These are phyloP conservation scores for Sporothrix pseudoabietina DNA, from an alignment of 2,329 filamentous ascomycete genomes.

Conservation along the genomic window DNA sequence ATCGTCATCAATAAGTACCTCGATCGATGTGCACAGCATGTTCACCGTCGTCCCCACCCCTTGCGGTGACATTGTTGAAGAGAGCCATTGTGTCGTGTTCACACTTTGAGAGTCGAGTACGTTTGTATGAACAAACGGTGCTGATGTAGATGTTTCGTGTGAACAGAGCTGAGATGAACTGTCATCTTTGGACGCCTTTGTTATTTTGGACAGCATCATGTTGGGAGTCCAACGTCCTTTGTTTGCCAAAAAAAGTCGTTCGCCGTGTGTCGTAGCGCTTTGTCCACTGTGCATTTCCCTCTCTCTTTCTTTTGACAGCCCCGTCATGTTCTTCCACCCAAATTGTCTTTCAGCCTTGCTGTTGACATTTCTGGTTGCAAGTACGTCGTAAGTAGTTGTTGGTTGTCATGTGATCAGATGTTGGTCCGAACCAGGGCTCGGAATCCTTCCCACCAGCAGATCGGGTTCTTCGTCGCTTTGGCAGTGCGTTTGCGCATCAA, in stretches of 20 bases:
- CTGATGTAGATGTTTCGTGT: too few relatives aligned
- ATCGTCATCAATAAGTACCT: background rate
- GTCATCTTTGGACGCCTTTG: too few relatives aligned
- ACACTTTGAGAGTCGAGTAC: too few relatives aligned
- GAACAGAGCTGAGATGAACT: too few relatives aligned
- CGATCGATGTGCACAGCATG: background rate
- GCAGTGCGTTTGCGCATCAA: background rate
- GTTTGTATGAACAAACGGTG: too few relatives aligned
- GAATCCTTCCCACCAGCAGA: background rate
- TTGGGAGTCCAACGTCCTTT: background rate
- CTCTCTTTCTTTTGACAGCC: background rate
- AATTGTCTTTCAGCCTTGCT: background rate
- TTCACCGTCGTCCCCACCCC: background rate
- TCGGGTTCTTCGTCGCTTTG: background rate
- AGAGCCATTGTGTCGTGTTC: too few relatives aligned
- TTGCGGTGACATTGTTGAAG: too few relatives aligned
- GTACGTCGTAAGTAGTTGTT: too few relatives aligned
- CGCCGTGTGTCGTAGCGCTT: background rate
- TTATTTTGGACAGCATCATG: too few relatives aligned
- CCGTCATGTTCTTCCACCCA: background rate
- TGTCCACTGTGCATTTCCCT: background rate
- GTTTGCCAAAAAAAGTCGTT: too few relatives aligned
- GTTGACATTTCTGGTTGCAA: background rate
- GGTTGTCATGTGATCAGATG: constrained; percentile 5
- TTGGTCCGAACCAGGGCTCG: background rate